Percentiles rank a stretch among this genome's conserved stretches.
These are phyloP conservation scores for Abrus pulchellus DNA, from an alignment of 306 rosid genomes.

Conservation along the genomic window DNA sequence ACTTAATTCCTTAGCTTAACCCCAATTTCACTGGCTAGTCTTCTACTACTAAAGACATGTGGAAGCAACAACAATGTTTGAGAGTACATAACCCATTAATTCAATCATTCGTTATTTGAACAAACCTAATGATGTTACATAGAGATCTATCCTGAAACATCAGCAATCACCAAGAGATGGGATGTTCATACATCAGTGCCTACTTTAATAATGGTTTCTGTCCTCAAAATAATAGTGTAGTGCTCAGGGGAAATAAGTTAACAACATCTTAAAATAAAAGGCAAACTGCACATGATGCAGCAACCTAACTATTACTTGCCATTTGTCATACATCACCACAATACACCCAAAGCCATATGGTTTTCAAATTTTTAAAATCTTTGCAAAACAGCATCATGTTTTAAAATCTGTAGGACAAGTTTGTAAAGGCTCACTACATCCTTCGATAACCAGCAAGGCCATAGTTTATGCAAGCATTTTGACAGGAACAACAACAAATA, in stretches of 20 bases:
- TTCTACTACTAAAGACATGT: neutral
- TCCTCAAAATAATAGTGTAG: constrained; percentile 36
- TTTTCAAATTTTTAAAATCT: constrained; percentile 25
- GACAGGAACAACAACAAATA: constrained; percentile 19
- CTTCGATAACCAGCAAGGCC: constrained; percentile 27
- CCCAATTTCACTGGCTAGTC: neutral
- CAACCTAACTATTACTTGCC: constrained; percentile 15
- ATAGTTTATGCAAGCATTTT: constrained; percentile 36
- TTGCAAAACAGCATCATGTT: neutral
- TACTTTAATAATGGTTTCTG: constrained; percentile 26
- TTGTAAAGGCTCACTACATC: constrained; percentile 18
- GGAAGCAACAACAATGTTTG: constrained; percentile 6
- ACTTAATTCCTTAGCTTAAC: neutral
- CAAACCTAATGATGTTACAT: constrained; percentile 4
- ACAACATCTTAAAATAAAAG: constrained; percentile 15
- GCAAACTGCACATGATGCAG: constrained; percentile 37
- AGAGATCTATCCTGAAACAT: constrained; percentile 31
- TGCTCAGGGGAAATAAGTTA: constrained; percentile 34
- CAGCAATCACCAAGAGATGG: constrained; percentile 19
- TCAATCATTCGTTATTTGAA: constrained; percentile 37
- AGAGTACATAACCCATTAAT: constrained; percentile 21
- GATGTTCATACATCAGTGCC: constrained; percentile 7
- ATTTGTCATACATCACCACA: neutral
- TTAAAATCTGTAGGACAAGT: constrained; percentile 23
- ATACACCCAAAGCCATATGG: constrained; percentile 3